Percentiles rank a stretch among this genome's conserved stretches.
These are phyloP conservation scores for Populus simonii DNA, from an alignment of 345 rosid species.

Conservation along the genomic window DNA sequence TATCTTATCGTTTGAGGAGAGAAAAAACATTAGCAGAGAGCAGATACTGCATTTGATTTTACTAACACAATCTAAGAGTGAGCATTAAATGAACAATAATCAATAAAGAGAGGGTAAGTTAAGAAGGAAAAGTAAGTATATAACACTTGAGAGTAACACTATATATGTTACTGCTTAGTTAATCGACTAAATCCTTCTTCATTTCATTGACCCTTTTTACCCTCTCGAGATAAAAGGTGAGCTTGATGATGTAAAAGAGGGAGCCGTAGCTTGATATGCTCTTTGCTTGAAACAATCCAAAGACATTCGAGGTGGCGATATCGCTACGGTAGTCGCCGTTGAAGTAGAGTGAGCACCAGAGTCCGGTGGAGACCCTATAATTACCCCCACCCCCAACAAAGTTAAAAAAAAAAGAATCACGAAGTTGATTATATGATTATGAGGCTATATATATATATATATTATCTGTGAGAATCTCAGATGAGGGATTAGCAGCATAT, in stretches of 20 bases:
- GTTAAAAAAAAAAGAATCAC: not conserved
- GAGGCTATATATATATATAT: too few species aligned
- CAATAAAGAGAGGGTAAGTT: too few species aligned
- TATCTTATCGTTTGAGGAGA: not conserved
- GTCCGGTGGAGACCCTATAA: slow-evolving; percentile 54
- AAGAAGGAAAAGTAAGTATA: not conserved
- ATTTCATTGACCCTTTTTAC: slow-evolving; percentile 7
- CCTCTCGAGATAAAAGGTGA: slow-evolving; percentile 72
- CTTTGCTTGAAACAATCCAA: slow-evolving; percentile 79
- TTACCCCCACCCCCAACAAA: not conserved
- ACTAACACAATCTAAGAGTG: slow-evolving; percentile 9
- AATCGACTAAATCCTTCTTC: not conserved
- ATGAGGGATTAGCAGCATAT: slow-evolving; percentile 23
- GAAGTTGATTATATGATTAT: too few species aligned
- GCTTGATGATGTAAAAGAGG: slow-evolving; percentile 62
- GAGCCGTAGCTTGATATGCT: slow-evolving; percentile 40
- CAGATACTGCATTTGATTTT: not conserved
- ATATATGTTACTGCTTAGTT: slow-evolving; percentile 11
- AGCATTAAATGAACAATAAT: slow-evolving; percentile 12
- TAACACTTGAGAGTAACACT: not conserved
- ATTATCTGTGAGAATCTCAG: slow-evolving; percentile 43
- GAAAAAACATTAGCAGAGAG: not conserved
- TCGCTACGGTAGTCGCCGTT: slow-evolving; percentile 46
- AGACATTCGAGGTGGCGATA: slow-evolving; percentile 69
- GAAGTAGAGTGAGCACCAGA: slow-evolving; percentile 58